These are phyloP conservation scores for Fomitopsis palustris DNA, from an alignment of 1,284 basidiomycete genomes.

Conservation along the genomic window DNA sequence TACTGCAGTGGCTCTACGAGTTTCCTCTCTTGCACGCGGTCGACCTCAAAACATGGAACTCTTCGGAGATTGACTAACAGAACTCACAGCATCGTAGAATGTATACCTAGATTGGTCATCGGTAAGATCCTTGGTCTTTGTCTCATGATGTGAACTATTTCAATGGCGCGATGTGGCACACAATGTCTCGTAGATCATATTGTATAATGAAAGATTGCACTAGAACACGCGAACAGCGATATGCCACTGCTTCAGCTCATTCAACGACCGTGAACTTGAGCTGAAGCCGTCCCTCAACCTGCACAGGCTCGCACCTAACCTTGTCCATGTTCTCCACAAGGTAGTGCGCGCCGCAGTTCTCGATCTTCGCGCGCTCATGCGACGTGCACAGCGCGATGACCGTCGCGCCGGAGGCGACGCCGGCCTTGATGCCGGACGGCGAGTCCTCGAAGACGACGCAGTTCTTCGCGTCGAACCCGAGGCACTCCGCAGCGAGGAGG, in stretches of 20 bases:
- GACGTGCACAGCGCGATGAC: slow-evolving; percentile 77
- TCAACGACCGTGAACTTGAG: slow-evolving; percentile 36
- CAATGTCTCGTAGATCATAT: background rate
- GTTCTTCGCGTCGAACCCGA: slow-evolving; percentile 55
- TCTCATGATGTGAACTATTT: too few relatives aligned
- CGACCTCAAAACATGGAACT: too few relatives aligned
- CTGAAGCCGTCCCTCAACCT: slow-evolving; percentile 15
- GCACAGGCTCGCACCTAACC: slow-evolving; percentile 40
- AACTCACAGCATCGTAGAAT: too few relatives aligned
- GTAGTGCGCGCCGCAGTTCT: slow-evolving; percentile 65
- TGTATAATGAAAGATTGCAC: background rate
- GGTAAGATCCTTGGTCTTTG: too few relatives aligned
- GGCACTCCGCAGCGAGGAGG: slow-evolving; percentile 69
- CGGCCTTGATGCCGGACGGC: slow-evolving; percentile 70
- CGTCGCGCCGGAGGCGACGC: slow-evolving; percentile 68
- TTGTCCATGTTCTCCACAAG: slow-evolving; percentile 60
- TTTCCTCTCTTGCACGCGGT: too few relatives aligned
- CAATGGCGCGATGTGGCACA: background rate
- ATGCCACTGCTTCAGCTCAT: background rate
- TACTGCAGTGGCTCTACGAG: too few relatives aligned
- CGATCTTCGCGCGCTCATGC: slow-evolving; percentile 52
- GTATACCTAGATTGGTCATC: too few relatives aligned
- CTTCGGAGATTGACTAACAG: too few relatives aligned
- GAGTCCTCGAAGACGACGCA: slow-evolving; percentile 78
- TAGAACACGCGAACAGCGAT: background rate